These are phyloP conservation scores for Carex arenaria DNA, from an alignment of 202 grass and related monocot species.

Conservation along the genomic window DNA sequence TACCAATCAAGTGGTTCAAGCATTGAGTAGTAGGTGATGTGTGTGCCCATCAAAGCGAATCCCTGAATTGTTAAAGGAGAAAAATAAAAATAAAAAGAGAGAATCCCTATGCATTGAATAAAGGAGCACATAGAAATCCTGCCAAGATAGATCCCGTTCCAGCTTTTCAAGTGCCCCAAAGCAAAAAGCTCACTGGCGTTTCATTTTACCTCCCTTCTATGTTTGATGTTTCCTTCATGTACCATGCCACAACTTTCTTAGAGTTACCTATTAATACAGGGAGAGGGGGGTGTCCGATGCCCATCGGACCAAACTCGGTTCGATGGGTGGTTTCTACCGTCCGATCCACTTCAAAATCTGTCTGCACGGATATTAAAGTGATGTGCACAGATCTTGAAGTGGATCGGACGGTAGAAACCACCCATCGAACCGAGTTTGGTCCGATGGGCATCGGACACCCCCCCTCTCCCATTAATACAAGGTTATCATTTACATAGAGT, in stretches of 20 bases:
- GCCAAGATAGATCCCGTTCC: not conserved
- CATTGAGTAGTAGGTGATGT: conserved; percentile 7
- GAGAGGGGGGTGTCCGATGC: no score
- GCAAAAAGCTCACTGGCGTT: not conserved
- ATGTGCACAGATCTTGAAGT: no score
- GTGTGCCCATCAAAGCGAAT: conserved; percentile 12
- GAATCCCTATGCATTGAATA: conserved; percentile 17
- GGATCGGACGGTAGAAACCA: no score
- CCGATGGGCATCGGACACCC: no score
- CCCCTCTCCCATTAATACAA: no score
- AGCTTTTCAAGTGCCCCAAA: conserved; percentile 5
- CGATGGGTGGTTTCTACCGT: no score
- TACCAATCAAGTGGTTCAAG: conserved; percentile 17
- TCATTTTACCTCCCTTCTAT: not conserved
- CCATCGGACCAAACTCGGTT: no score
- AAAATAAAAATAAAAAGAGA: not conserved
- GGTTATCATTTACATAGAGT: not conserved
- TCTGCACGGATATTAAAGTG: no score
- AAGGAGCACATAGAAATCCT: conserved; percentile 6
- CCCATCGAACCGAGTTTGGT: no score
- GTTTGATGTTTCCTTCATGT: not conserved
- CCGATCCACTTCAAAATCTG: no score
- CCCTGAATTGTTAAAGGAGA: not conserved
- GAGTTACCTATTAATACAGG: not conserved
- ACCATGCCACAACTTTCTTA: not conserved